A percentile compares a stretch with the other conserved stretches of the same genome.
These are phyloP conservation scores for Cercophora newfieldiana DNA, from an alignment of 495 filamentous ascomycete species.

Conservation along the genomic window DNA sequence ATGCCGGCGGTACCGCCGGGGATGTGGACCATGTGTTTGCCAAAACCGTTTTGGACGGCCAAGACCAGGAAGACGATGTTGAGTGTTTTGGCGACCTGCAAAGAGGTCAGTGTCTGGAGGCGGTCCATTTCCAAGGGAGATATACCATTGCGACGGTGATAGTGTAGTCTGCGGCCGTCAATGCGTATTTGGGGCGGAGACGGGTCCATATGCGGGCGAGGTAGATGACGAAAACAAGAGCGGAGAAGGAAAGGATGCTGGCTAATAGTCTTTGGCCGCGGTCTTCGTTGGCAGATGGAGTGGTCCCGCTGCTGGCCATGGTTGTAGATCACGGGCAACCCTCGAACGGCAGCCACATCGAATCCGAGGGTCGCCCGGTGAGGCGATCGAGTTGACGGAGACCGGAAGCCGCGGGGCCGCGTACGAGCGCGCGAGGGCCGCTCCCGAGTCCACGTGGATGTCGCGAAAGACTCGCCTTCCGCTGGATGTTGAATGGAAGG, in stretches of 20 bases:
- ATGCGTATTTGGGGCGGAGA: neutral
- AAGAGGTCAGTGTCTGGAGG: neutral
- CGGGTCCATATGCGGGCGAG: conserved; percentile 4
- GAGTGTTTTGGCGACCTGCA: neutral
- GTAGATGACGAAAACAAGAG: neutral
- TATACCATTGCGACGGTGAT: conserved; percentile 7
- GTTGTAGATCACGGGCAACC: neutral
- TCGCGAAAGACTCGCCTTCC: too few species aligned
- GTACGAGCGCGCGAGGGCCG: too few species aligned
- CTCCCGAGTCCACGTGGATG: too few species aligned
- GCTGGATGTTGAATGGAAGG: too few species aligned
- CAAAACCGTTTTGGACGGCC: conserved; percentile 8
- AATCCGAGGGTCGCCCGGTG: neutral
- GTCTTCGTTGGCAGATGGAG: neutral
- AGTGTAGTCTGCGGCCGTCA: conserved; percentile 7
- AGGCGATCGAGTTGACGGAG: neutral
- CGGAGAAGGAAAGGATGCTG: neutral
- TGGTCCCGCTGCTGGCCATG: neutral
- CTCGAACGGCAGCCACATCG: neutral
- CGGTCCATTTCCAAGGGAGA: neutral
- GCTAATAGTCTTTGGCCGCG: conserved; percentile 2
- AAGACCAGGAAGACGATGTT: neutral
- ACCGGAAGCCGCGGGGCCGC: too few species aligned
- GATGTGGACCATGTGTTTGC: conserved; percentile 4
- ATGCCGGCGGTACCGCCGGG: neutral